These are phyloP conservation scores for Botrytis byssoidea DNA, from an alignment of 2,329 filamentous ascomycete genomes.

Conservation along the genomic window DNA sequence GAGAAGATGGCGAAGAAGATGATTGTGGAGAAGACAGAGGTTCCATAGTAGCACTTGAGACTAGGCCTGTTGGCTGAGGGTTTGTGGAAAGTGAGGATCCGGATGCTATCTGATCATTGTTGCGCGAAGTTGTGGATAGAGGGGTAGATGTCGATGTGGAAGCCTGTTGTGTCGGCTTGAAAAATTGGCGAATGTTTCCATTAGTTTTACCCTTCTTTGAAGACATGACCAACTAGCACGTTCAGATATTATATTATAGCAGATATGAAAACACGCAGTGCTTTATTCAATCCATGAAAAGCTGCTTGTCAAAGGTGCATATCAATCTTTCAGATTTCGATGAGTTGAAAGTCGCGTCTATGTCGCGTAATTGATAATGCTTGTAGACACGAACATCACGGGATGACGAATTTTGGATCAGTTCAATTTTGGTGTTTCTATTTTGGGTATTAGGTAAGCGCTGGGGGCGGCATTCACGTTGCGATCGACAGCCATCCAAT, in stretches of 20 bases:
- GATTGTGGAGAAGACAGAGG: slow-evolving; percentile 1
- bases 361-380: slow-evolving; percentile 11
- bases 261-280: background rate
- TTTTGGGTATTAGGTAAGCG: slow-evolving; percentile 12
- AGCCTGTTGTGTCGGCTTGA: slow-evolving; percentile 8
- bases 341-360: slow-evolving; percentile 1
- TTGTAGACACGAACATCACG: slow-evolving; percentile 18
- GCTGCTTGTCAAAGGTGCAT: too few species aligned
- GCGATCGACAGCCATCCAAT: slow-evolving; percentile 12
- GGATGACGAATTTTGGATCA: background rate
- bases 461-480: background rate
- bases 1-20: slow-evolving; percentile 9
- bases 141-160: slow-evolving; percentile 9
- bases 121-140: background rate
- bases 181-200: slow-evolving; percentile 16
- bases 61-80: background rate
- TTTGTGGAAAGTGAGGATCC: background rate
- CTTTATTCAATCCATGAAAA: background rate
- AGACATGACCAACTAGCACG: slow-evolving; percentile 1
- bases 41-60: background rate
- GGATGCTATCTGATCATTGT: background rate
- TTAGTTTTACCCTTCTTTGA: slow-evolving; percentile 2
- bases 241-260: background rate
- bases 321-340: background rate
- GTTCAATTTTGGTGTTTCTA: background rate